These are phyloP conservation scores for Cladophialophora psammophila DNA, from an alignment of 2,329 filamentous ascomycete species.

Conservation along the genomic window DNA sequence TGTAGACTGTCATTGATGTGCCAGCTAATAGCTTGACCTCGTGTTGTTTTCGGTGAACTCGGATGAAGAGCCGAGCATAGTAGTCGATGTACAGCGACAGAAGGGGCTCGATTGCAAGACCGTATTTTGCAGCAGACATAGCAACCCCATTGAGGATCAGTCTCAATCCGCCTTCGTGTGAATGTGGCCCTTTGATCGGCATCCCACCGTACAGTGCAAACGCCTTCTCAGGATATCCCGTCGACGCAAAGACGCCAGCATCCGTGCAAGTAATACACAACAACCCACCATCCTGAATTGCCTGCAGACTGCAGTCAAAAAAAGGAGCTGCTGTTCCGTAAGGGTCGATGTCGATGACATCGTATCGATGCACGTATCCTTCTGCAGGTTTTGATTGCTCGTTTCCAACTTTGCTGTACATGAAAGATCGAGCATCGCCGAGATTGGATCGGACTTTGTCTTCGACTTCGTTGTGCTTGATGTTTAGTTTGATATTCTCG, in stretches of 20 bases:
- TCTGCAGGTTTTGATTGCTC: conserved; percentile 46
- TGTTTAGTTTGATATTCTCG: conserved; percentile 81
- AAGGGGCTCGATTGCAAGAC: conserved; percentile 85
- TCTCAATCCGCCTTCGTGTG: conserved; percentile 87
- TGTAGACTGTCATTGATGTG: conserved; percentile 92
- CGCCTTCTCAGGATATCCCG: conserved; percentile 92
- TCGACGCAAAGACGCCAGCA: conserved; percentile 91
- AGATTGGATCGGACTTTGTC: conserved; percentile 75
- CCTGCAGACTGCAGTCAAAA: conserved; percentile 87
- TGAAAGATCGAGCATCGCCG: conserved; percentile 86
- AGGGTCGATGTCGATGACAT: conserved; percentile 95
- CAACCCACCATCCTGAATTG: conserved; percentile 84
- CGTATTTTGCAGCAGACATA: conserved; percentile 81
- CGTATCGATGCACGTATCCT: conserved; percentile 68
- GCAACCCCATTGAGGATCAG: conserved; percentile 85
- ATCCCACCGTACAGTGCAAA: conserved; percentile 93
- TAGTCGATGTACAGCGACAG: conserved; percentile 96
- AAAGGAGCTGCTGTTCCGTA: conserved; percentile 95
- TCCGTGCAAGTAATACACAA: conserved; percentile 97
- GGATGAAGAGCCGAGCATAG: conserved; percentile 88
- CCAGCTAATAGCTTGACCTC: conserved; percentile 89
- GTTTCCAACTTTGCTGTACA: conserved; percentile 76
- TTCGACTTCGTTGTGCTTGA: conserved; percentile 78
- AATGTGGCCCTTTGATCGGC: conserved; percentile 82
- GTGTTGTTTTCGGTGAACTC: conserved; percentile 77